Conservation (phyloP, 805 yeast species). For the Cyberlindnera maritima region DNA sequence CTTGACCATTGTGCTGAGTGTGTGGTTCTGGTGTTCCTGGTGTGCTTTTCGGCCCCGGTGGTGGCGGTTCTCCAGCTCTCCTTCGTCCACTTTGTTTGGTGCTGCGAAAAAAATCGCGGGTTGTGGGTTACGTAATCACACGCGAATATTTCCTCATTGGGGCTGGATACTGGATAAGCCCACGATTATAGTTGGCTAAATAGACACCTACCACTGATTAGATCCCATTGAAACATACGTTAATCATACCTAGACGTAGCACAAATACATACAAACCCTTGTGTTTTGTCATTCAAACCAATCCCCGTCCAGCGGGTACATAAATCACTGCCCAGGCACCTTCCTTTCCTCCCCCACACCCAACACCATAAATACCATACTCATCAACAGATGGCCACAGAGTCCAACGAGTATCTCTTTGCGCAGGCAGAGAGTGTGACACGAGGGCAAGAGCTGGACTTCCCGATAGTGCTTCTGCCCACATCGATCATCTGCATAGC, state of each 20-base stretch:
- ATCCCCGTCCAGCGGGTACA: too few relatives aligned
- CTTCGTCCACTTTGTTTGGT: background rate
- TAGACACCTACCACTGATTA: too few relatives aligned
- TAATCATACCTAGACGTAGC: too few relatives aligned
- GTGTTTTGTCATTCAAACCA: too few relatives aligned
- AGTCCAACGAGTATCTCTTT: background rate
- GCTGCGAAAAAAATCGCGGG: conserved; percentile 2
- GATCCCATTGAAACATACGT: too few relatives aligned
- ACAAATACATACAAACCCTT: too few relatives aligned
- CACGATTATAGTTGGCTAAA: too few relatives aligned
- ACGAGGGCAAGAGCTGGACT: background rate
- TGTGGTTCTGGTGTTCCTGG: background rate
- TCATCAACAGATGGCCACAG: conserved; percentile 1
- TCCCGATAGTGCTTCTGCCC: background rate
- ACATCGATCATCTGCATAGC: background rate
- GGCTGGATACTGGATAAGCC: too few relatives aligned
- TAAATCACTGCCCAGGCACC: too few relatives aligned
- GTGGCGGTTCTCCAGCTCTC: too few relatives aligned
- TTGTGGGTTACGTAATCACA: background rate
- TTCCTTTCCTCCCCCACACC: too few relatives aligned
- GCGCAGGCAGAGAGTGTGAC: background rate
- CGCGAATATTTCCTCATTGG: conserved; percentile 2
- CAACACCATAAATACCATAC: too few relatives aligned
- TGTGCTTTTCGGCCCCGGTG: background rate
- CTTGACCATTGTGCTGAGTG: conserved; percentile 53